Evolutionary conservation across 2,329 filamentous ascomycete species (phyloP), one percentile per base, ranked within the genome.

Genomic region (Pestalotiopsis fici): DNA sequence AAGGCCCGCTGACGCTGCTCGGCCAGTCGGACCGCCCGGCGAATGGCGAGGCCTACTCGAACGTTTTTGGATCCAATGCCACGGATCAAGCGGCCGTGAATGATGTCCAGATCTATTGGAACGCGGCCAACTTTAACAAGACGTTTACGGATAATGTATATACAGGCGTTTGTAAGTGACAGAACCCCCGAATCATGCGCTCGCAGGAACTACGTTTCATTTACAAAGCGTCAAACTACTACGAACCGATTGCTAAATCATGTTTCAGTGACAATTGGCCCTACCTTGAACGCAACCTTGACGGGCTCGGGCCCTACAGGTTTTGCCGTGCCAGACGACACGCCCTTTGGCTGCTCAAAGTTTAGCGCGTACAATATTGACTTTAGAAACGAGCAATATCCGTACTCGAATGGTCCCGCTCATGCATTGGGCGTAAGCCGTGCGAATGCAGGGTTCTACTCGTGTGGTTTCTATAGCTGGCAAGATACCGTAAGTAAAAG

Each of bases 301-400:
- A 91, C 89, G 0, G 90, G 90, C 3, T 80, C 83, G 4, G 90
- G 90, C 0, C 83, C 90, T 0, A 89, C 87, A 0, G 90, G 90
- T 0, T 89, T 85, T 71, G 77, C 87, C 0, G 88, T 92, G 0
- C 87, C 89, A 0, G 81, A 77, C 0, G 84, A 82, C 59, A 92
- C 90, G 0, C 88, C 89, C 0, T 91, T 91, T 69, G 90, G 90
- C 2, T 90, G 86, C 72, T 75, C 71, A 0, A 85, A 91, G 73
- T 92, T 92, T 75, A 82, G 89, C 9, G 87, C 85, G 0, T 92
- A 92, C 76, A 92, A 92, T 72, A 79, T 92, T 47, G 86, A 92
- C 73, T 88, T 92, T 69, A 80, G 85, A 23, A 92, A 92, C 71
- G 83, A 87, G 59, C 89, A 83, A 71, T 79, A 81, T 0, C 85